Base-by-base conservation (phyloP, 305 asterid genomes). In the Galium porrigens region DNA sequence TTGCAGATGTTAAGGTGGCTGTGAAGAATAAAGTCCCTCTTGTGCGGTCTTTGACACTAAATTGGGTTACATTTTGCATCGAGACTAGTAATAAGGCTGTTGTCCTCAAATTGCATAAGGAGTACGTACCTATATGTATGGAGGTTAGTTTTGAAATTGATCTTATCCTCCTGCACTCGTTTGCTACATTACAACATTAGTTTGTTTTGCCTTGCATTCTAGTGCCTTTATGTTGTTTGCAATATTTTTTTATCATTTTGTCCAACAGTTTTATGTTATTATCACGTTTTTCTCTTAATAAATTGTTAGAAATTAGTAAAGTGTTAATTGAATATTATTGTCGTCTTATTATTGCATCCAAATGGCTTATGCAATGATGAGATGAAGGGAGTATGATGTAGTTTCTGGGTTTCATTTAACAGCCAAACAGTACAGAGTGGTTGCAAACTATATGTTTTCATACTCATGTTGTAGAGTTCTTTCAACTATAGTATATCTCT, bases 11-110 rank as follows among this genome's bases (percentile, higher is more conserved):
- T 44, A 94, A 94, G 85, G 83, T 86, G 30, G 94, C 99, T 46
- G 80, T 84, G 66, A 94, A 94, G 80, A 90, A 94, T 74, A 94
- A 94, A 78, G 99, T 94, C 76, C 99, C 99, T 63, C 96, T 90
- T 66, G 97, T 94, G 58, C 81, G 99, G 70, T 94, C 99, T 30
- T 70, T 78, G 83, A 82, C 99, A 39, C 77, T 94, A 78, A 94
- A 78, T 78, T 94, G 97, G 97, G 89, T 90, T 64, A 87, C 96
- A n/a, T 84, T 75, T 81, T 94, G 99, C 77, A 94, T 90, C 64
- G 99, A 94, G 77, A 87, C 96, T 14, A 90, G 96, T 79, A 90
- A 78, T 80, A 90, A 85, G 81, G 94, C 89, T 70, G 74, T 80
- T 58, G 82, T 94, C 72, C 89, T 94, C 61, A 94, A 90, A 78